phyloP scores from a whole-genome alignment of 495 filamentous ascomycete genomes.

The Podospora pseudopauciseta region DNA sequence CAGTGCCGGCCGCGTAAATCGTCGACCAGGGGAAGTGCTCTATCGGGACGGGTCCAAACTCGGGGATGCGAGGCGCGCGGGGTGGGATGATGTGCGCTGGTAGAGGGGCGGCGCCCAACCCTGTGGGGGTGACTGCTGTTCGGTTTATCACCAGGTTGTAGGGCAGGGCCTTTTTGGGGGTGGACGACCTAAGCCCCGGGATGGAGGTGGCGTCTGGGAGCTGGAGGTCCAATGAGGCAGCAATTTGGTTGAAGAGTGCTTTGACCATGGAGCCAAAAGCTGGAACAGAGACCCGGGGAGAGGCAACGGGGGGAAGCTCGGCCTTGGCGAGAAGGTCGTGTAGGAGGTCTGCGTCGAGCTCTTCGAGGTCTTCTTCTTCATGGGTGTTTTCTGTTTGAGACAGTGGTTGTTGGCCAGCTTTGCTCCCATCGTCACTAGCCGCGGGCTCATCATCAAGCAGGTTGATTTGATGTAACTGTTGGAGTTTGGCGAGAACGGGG shows the following conservation, averaged over 20 bases:
- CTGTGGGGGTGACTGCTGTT: slow-evolving; percentile 69
- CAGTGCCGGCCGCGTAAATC: slow-evolving; percentile 66
- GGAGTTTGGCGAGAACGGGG: slow-evolving; percentile 65
- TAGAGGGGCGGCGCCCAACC: slow-evolving; percentile 70
- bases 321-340: background rate
- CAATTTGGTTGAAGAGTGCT: slow-evolving; percentile 35
- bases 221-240: slow-evolving; percentile 14
- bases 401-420: slow-evolving; percentile 6
- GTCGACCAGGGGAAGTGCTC: slow-evolving; percentile 58
- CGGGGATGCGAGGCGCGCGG: slow-evolving; percentile 38
- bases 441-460: slow-evolving; percentile 49
- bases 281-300: slow-evolving; percentile 11
- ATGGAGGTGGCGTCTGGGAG: slow-evolving; percentile 1
- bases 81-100: slow-evolving; percentile 60
- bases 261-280: slow-evolving; percentile 35
- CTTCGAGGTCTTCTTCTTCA: slow-evolving; percentile 1
- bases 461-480: slow-evolving; percentile 33
- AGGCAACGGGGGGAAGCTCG: background rate
- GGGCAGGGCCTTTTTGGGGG: slow-evolving; percentile 7
- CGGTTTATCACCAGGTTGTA: slow-evolving; percentile 35
- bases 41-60: slow-evolving; percentile 27
- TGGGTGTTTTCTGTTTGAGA: background rate
- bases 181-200: background rate
- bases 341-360: slow-evolving; percentile 1
- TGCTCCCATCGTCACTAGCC: slow-evolving; percentile 2